A percentile compares a stretch with the other conserved stretches of the same genome.
Conservation (phyloP, 495 filamentous ascomycete genomes). For the Ascodesmis nigricans region DNA sequence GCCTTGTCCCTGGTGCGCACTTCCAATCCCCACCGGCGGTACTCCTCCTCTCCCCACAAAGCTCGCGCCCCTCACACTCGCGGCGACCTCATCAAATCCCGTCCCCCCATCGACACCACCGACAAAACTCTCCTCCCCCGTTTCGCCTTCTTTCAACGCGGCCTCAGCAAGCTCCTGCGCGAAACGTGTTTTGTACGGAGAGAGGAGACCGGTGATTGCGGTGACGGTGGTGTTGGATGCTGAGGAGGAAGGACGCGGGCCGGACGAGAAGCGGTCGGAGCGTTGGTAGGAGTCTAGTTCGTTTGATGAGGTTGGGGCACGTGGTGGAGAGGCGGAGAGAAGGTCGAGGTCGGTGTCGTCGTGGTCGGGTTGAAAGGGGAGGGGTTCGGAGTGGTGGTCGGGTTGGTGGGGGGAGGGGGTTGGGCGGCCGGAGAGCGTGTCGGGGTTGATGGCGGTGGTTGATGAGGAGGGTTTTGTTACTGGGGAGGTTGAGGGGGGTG, state of each 20-base stretch:
- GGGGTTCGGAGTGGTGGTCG: conserved; percentile 1
- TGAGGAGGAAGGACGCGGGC: conserved; percentile 13
- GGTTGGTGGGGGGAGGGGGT: conserved; percentile 8
- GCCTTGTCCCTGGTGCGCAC: not conserved
- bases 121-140: conserved; percentile 15
- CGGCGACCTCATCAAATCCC: conserved; percentile 19
- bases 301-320: conserved; percentile 9
- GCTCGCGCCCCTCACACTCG: conserved; percentile 5
- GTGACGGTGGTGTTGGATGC: conserved; percentile 2
- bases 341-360: too few species aligned
- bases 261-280: conserved; percentile 15
- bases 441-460: conserved; percentile 1
- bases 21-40: conserved; percentile 4
- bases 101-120: conserved; percentile 20
- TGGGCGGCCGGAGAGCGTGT: conserved; percentile 7
- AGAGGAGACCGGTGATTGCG: too few species aligned
- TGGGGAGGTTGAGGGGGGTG: conserved; percentile 11
- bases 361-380: too few species aligned
- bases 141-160: conserved; percentile 10
- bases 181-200: conserved; percentile 15
- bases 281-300: conserved; percentile 15
- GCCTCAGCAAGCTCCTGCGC: conserved; percentile 18
- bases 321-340: too few species aligned
- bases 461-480: conserved; percentile 3
- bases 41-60: not conserved